Evolutionary conservation across 2,329 filamentous ascomycete genomes (phyloP), one percentile per base, ranked within the genome.

Genomic region (Ceratocystis huliohia): DNA sequence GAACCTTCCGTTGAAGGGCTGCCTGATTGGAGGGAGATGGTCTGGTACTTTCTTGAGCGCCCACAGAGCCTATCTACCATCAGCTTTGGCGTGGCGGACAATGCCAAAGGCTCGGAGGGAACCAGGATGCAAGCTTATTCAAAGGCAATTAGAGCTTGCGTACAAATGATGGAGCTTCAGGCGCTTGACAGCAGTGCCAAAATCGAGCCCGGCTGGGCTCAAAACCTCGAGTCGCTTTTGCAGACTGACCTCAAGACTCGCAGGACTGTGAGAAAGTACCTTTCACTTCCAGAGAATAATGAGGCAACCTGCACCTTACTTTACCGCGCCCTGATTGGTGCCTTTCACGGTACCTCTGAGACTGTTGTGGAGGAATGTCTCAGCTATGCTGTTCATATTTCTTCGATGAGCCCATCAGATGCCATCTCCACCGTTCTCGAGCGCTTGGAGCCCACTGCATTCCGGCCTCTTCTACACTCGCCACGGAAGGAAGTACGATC

Each of bases 201-300:
- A 8, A 74, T 91, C 28, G 88, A 93, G 70, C 85, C 88, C 59
- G 89, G 93, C 69, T 97, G 94, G 94, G 88, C 91, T 73, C 81
- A 86, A 59, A 87, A 88, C 70, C 79, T 97, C 1, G 88, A 92
- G 70, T 83, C 85, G 1, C 80, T 88, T 5, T 79, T 94, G 37
- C 82, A 85, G 50, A 88, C 87, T 4, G 88, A 93, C 71, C 80
- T 87, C 67, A 77, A 80, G 59, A 84, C 84, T 10, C 82, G 89
- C 50, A 75, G 80, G 30, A 80, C 80, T 5, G 80, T 91, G 66
- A 82, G 80, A 65, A 72, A 73, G 0, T 84, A 87, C 69, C 72
- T 88, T 67, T 71, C 75, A 65, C 73, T 71, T 53, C 70, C 76
- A 1, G 76, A 81, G 30, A 71, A 74, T 8, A 25, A 28, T 17